Base-by-base conservation (phyloP, 345 rosid genomes). In the Anacardium occidentale region DNA sequence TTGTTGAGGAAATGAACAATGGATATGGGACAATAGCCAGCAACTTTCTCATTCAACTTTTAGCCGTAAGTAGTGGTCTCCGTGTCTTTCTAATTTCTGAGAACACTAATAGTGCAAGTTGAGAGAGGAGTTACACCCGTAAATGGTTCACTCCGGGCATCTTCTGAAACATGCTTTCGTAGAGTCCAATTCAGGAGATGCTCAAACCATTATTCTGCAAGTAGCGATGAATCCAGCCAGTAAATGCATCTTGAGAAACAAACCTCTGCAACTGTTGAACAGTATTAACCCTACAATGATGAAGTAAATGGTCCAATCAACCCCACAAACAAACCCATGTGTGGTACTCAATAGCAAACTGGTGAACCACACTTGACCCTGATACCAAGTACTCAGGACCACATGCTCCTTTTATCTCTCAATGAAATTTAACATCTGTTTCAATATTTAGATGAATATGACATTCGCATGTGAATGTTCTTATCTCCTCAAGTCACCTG, bases 261-360 rank as follows among this genome's bases (percentile, higher is more conserved):
- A 1, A 5, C 50, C 47, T 5, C n/a, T n/a, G n/a, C n/a, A n/a
- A n/a, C n/a, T n/a, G n/a, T n/a, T n/a, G n/a, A n/a, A n/a, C n/a
- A n/a, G n/a, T n/a, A n/a, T n/a, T n/a, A n/a, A n/a, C n/a, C n/a
- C n/a, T n/a, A n/a, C n/a, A n/a, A n/a, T 63, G 67, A 63, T 18
- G 24, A 4, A 54, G 68, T 9, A 4, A 65, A 25, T 48, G 44
- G 69, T 48, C 69, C 69, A 69, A 56, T 56, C 72, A 56, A 24
- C 42, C 72, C 40, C 63, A 2, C 63, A 29, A 29, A 2, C 63
- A 29, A 29, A 29, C 32, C 32, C 32, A 7, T 56, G 52, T 40
- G 50, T 42, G 20, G 62, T 21, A 37, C 48, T 68, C 21, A 50
- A 50, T 6, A 14, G 14, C n/a, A 64, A 5, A 22, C 18, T 50